Base-by-base conservation (phyloP, 2,329 filamentous ascomycete genomes). In the Chaetomium sp. region DNA sequence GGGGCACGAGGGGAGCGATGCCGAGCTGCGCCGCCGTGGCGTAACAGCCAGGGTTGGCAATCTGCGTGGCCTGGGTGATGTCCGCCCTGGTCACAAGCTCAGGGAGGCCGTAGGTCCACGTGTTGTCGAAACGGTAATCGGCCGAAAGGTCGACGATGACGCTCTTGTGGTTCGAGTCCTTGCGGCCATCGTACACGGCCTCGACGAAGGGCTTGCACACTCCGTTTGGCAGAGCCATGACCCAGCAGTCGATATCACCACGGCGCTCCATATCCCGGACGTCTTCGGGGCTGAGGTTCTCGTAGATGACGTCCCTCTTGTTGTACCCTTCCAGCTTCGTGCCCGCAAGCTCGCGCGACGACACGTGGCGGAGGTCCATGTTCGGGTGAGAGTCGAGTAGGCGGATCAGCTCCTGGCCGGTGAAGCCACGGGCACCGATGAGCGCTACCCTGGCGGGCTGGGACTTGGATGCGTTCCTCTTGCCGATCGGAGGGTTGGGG, bases 201-300 rank as follows among this genome's bases (percentile, higher is more conserved):
- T 98, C 92, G 10, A 98, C 90, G 71, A 90, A 99, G 0, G 95
- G 93, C 80, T 93, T 91, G 86, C 92, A 97, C 57, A 97, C 92
- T 67, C 92, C 91, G 74, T 98, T 99, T 53, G 94, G 95, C 33
- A 98, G 87, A 42, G 95, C 95, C 91, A 98, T 95, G 53, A 98
- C 91, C 93, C 93, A 98, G 79, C 91, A 95, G 80, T 98, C 94
- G 57, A 98, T 88, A 73, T 93, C 87, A 59, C 91, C 90, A 35
- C 89, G 87, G 75, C 90, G 88, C 68, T 95, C 91, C 86, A 98
- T 92, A 64, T 88, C 85, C 68, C 88, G 87, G 13, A 97, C 89
- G 70, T 98, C 94, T 70, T 98, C 94, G 7, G 92, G 86, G 63
- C 86, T 88, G 53, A 98, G 82, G 76, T 93, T 97, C 78, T 97